Conservation (phyloP, 805 yeast species). For the Saturnispora sanitii region DNA sequence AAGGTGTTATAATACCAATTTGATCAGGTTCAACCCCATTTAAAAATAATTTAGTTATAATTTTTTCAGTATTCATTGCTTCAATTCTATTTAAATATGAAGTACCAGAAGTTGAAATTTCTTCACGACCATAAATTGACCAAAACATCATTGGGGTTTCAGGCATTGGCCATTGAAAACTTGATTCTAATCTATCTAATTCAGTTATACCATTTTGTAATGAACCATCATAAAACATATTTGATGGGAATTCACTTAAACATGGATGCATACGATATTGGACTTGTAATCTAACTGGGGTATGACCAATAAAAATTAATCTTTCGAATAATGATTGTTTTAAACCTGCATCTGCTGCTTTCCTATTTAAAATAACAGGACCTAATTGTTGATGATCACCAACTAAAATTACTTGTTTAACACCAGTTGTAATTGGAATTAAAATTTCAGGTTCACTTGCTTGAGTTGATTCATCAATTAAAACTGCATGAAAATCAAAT, state of each 20-base stretch:
- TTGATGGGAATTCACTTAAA: slow-evolving; percentile 77
- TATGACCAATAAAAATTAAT: slow-evolving; percentile 68
- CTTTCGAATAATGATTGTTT: slow-evolving; percentile 84
- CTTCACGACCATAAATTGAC: slow-evolving; percentile 85
- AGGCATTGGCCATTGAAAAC: slow-evolving; percentile 87
- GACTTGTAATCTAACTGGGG: slow-evolving; percentile 78
- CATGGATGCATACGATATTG: slow-evolving; percentile 95
- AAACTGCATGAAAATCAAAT: slow-evolving; percentile 60
- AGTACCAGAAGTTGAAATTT: slow-evolving; percentile 70
- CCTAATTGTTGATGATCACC: slow-evolving; percentile 97
- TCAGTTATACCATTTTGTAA: slow-evolving; percentile 86
- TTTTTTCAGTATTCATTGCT: slow-evolving; percentile 79
- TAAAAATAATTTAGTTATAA: slow-evolving; percentile 59
- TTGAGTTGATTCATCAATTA: slow-evolving; percentile 90
- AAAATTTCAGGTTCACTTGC: slow-evolving; percentile 88
- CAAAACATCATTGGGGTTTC: slow-evolving; percentile 93
- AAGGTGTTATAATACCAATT: slow-evolving; percentile 90
- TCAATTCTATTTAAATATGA: slow-evolving; percentile 80
- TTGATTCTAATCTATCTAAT: slow-evolving; percentile 50
- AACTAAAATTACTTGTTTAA: slow-evolving; percentile 75
- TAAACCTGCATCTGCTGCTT: slow-evolving; percentile 81
- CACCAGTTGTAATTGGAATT: slow-evolving; percentile 83
- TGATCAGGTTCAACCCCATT: slow-evolving; percentile 73
- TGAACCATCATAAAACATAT: slow-evolving; percentile 87
- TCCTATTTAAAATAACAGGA: slow-evolving; percentile 73